These are phyloP conservation scores for Camellia japonica DNA, from an alignment of 148 eudicot species.

Conservation along the genomic window DNA sequence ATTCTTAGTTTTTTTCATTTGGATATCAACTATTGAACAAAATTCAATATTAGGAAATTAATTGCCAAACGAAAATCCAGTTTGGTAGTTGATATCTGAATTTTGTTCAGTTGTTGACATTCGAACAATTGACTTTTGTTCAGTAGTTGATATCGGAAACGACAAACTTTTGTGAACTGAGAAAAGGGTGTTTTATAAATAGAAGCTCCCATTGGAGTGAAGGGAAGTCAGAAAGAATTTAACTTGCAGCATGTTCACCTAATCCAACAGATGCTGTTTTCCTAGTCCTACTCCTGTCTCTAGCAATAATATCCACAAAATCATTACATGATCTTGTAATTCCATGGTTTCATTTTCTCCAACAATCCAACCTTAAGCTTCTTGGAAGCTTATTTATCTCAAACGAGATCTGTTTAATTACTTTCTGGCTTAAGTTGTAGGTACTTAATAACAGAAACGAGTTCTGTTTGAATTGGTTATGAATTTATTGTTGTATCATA, in stretches of 20 bases:
- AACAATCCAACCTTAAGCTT: not conserved
- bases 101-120: too few species aligned
- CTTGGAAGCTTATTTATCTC: not conserved
- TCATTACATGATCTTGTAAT: not conserved
- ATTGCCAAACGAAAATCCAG: too few species aligned
- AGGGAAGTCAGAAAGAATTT: not conserved
- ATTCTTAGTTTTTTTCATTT: too few species aligned
- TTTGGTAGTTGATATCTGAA: too few species aligned
- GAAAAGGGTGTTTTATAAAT: too few species aligned
- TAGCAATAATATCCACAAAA: not conserved
- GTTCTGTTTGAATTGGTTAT: too few species aligned
- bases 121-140: too few species aligned
- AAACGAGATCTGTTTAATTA: not conserved
- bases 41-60: too few species aligned
- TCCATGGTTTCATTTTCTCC: not conserved
- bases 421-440: not conserved
- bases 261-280: not conserved
- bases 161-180: too few species aligned
- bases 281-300: not conserved
- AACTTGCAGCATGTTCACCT: not conserved
- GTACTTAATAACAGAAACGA: not conserved
- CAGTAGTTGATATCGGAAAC: too few species aligned
- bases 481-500: not conserved
- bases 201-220: not conserved
- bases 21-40: too few species aligned